Conservation (phyloP, 2,329 filamentous ascomycete genomes). For the Leptodontidium sp. region DNA sequence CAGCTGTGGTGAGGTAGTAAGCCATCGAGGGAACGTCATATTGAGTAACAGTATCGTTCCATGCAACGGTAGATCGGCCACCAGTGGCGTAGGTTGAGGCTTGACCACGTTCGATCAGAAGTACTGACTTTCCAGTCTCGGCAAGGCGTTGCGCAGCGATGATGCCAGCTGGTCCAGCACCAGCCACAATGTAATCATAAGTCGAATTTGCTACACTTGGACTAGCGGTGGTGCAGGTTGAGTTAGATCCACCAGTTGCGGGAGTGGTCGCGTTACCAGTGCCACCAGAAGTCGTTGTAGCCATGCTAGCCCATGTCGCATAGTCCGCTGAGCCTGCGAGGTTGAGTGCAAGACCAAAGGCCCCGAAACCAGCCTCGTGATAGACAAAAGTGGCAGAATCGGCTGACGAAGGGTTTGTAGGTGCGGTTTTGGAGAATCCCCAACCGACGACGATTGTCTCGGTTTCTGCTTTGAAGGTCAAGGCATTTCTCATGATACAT, state of each 20-base stretch:
- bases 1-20: constrained; percentile 70
- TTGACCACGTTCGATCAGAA: constrained; percentile 49
- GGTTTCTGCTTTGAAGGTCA: constrained; percentile 27
- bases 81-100: constrained; percentile 36
- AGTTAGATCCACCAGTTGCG: constrained; percentile 24
- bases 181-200: constrained; percentile 71
- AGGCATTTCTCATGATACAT: constrained; percentile 47
- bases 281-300: background rate
- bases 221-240: constrained; percentile 33
- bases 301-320: constrained; percentile 34
- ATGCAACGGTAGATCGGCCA: constrained; percentile 34
- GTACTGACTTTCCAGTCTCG: constrained; percentile 55
- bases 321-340: constrained; percentile 30
- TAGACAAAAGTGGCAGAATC: constrained; percentile 31
- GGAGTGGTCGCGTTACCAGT: constrained; percentile 18
- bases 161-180: constrained; percentile 68
- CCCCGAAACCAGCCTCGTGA: constrained; percentile 35
- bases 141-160: constrained; percentile 60
- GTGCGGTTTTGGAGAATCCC: constrained; percentile 25
- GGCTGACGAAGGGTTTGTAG: constrained; percentile 32
- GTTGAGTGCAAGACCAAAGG: constrained; percentile 32
- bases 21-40: constrained; percentile 75
- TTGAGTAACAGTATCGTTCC: constrained; percentile 58
- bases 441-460: constrained; percentile 43
- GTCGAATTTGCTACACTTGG: constrained; percentile 41